Evolutionary conservation across 2,329 filamentous ascomycete species (phyloP).

Genomic region (Cladophialophora carrionii): DNA sequence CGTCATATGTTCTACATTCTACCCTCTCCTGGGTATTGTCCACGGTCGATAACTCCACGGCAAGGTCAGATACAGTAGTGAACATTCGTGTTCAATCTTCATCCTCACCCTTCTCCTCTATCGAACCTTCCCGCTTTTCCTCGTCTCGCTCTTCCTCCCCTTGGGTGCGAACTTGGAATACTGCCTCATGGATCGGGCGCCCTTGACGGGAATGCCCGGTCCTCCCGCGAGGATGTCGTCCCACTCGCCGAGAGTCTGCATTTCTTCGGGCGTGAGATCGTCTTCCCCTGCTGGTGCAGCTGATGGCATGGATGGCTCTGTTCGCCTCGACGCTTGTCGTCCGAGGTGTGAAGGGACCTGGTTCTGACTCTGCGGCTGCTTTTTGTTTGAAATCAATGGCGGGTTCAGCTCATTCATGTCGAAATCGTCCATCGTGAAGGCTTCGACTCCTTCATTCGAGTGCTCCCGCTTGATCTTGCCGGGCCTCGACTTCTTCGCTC

Average conservation of each 20-base stretch:
- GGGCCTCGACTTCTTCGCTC: constrained; percentile 57
- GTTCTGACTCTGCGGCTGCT: not conserved
- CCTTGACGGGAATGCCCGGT: not conserved
- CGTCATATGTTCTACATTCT: not conserved
- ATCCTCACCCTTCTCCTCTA: not conserved
- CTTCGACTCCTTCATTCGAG: constrained; percentile 16
- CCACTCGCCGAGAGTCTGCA: constrained; percentile 15
- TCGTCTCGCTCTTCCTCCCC: constrained; percentile 8
- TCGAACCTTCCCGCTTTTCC: constrained; percentile 12
- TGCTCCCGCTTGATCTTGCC: constrained; percentile 56
- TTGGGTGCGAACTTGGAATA: constrained; percentile 20
- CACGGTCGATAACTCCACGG: not conserved
- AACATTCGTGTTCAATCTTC: not conserved
- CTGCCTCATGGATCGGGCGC: not conserved
- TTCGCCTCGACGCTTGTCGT: not conserved
- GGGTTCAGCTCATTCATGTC: constrained; percentile 27
- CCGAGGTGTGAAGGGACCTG: not conserved
- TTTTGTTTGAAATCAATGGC: not conserved
- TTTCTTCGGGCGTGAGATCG: constrained; percentile 38
- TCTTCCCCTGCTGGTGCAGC: constrained; percentile 1
- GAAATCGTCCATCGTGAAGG: constrained; percentile 27
- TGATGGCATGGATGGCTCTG: not conserved
- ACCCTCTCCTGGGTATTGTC: not conserved
- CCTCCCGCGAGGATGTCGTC: not conserved
- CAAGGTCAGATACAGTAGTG: not conserved